phyloP scores from a whole-genome alignment of 805 yeast genomes.

The Pichia insulana region DNA sequence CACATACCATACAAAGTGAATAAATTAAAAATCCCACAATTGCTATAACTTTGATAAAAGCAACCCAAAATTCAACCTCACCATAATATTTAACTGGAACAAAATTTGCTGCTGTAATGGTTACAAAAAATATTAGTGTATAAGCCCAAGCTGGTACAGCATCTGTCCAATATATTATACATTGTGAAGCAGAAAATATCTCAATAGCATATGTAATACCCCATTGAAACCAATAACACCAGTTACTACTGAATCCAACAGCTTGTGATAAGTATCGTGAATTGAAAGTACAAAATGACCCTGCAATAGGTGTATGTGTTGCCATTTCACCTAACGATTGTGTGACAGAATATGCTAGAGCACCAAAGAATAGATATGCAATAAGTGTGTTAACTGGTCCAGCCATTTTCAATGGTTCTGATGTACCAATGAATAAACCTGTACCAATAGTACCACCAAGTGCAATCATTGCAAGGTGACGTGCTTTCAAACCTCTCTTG shows the following conservation, averaged over 20 bases:
- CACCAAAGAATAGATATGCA: constrained; percentile 57
- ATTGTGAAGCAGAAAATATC: constrained; percentile 61
- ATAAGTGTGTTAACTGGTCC: constrained; percentile 67
- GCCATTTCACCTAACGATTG: constrained; percentile 79
- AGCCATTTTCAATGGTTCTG: constrained; percentile 43
- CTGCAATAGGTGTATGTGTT: constrained; percentile 60
- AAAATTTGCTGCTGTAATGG: constrained; percentile 46
- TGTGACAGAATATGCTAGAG: constrained; percentile 58
- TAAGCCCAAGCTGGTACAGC: constrained; percentile 66
- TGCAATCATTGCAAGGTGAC: constrained; percentile 71
- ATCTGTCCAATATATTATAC: constrained; percentile 56
- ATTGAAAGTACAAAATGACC: constrained; percentile 64
- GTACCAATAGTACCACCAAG: constrained; percentile 78
- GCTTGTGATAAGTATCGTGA: constrained; percentile 63
- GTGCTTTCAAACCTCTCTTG: constrained; percentile 50
- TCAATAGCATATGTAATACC: constrained; percentile 70
- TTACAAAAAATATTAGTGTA: constrained; percentile 58
- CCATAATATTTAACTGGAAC: constrained; percentile 67
- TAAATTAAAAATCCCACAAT: constrained; percentile 64
- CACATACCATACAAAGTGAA: constrained; percentile 64
- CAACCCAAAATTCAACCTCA: constrained; percentile 70
- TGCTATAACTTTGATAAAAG: constrained; percentile 57
- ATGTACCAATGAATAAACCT: constrained; percentile 62
- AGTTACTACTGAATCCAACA: constrained; percentile 63
- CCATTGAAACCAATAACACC: constrained; percentile 74